Base-by-base conservation (phyloP, 805 yeast species). In the Candida arabinofermentans region DNA sequence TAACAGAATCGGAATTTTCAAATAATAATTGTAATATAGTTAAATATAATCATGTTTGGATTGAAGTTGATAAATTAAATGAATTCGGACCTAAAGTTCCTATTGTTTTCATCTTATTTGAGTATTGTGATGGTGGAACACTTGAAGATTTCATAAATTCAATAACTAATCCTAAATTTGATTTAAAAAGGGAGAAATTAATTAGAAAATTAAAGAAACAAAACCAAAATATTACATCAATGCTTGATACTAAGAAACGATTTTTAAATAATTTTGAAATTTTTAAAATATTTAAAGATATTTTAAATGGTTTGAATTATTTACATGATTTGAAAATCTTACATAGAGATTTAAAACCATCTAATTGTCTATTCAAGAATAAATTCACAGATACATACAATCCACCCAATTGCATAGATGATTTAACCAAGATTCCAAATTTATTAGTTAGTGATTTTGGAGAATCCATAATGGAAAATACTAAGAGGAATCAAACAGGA, bases 301-400 rank as follows among this genome's bases (percentile, higher is more conserved):
- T 87, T 1, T 74, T 79, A 0, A 67, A 69, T 26, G 96, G 96
- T 0, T 80, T 89, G 10, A 63, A 71, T 32, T 84, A 84, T 56
- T 66, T 89, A 41, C 96, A 89, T 57, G 65, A 68, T 8, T 75
- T 79, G 43, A 87, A 88, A 23, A 79, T 88, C 24, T 74, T 89
- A n/a, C 96, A 89, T 56, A 70, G 96, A 24, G 96, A 89, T 59
- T 67, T 89, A 47, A 89, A 89, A 53, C 96, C 96, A 0, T 85
- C 95, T 1, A 89, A 89, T 54, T 87, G 96, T 63, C 66, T 89
- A 22, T 63, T 89, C 37, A 77, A 72, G 40, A 51, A 58, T 1
- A 52, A 51, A 19, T 72, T 60, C 38, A 34, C 51, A 2, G 43
- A 46, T 3, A 27, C 49, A 19, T 53, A 60, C 39, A 23, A 32